Evolutionary conservation across 2,329 filamentous ascomycete species (phyloP).

Genomic region (Colletotrichum chrysophilum): DNA sequence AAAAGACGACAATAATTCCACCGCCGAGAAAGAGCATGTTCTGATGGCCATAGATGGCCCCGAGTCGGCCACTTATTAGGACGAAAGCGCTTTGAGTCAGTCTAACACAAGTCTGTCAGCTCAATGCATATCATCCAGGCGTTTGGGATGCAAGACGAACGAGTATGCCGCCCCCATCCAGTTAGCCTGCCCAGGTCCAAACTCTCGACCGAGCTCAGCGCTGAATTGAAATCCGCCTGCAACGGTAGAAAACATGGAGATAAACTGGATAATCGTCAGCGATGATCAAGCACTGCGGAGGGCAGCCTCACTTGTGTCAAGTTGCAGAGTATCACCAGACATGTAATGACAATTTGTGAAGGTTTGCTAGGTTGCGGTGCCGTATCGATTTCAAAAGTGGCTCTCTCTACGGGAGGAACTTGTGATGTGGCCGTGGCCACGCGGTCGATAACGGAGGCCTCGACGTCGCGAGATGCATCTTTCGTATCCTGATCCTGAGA

Average conservation of each 20-base stretch:
- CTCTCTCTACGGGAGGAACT: neutral
- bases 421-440: neutral
- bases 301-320: neutral
- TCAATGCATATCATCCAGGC: fast-evolving
- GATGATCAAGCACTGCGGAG: neutral
- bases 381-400: neutral
- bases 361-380: neutral
- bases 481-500: neutral
- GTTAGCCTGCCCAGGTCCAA: neutral
- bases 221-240: neutral
- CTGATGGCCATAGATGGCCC: neutral
- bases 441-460: neutral
- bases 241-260: neutral
- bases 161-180: neutral
- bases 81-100: neutral
- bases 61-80: neutral
- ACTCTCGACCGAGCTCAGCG: neutral
- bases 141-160: neutral
- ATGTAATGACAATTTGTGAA: neutral
- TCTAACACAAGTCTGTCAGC: neutral
- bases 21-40: neutral
- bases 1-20: neutral
- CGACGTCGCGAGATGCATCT: neutral
- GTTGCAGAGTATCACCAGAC: neutral
- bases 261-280: neutral